These are phyloP conservation scores for Quercus glauca DNA, from an alignment of 306 rosid genomes.

Conservation along the genomic window DNA sequence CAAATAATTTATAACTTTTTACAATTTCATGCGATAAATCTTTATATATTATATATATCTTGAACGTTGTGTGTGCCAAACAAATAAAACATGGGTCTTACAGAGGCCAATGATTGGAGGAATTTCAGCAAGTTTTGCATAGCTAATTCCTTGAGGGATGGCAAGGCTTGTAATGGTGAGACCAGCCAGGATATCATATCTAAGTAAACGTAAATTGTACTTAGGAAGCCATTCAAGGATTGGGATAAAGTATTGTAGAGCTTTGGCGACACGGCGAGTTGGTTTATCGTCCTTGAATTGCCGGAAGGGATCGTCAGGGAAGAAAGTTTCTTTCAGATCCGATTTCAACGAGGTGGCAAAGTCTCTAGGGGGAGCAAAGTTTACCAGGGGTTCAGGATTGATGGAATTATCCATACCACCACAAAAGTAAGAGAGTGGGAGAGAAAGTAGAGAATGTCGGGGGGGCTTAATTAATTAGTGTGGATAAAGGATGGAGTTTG, in stretches of 20 bases:
- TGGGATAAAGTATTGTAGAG: conserved; percentile 58
- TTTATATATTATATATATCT: background rate
- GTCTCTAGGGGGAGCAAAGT: conserved; percentile 33
- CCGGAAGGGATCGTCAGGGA: conserved; percentile 71
- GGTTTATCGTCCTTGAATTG: conserved; percentile 31
- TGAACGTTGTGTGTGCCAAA: background rate
- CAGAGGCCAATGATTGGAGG: conserved; percentile 87
- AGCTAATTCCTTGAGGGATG: conserved; percentile 93
- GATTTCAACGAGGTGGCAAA: conserved; percentile 36
- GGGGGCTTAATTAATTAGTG: background rate
- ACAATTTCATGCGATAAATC: background rate
- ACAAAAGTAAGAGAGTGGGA: background rate
- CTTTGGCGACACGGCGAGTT: conserved; percentile 19
- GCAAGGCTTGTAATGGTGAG: conserved; percentile 87
- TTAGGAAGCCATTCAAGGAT: conserved; percentile 67
- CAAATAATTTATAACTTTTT: background rate
- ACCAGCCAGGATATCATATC: conserved; percentile 69
- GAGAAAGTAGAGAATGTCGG: background rate
- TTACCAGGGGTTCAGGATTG: conserved; percentile 38
- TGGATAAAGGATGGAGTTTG: background rate
- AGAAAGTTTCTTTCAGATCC: conserved; percentile 54
- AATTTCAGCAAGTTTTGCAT: conserved; percentile 62
- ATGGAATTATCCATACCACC: background rate
- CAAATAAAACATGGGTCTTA: conserved; percentile 18
- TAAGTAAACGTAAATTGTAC: conserved; percentile 32